phyloP scores from a whole-genome alignment of 2,329 filamentous ascomycete genomes.

The Fusarium clavum region DNA sequence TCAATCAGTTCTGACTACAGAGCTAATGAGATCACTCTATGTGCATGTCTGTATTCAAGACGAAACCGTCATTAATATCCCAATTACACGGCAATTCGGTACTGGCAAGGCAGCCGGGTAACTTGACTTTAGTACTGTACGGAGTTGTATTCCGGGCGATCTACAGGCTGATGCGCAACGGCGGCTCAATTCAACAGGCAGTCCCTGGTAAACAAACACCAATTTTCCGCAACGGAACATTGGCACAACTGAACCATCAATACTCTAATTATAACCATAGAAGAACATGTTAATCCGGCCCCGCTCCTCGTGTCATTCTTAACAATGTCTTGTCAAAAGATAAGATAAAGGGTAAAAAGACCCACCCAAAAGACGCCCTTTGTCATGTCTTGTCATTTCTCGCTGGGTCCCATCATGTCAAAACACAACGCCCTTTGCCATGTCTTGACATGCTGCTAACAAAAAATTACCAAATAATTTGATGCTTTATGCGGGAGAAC shows the following conservation, averaged over 20 bases:
- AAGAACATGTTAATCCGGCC: background rate
- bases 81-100: background rate
- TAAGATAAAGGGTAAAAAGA: conserved; percentile 19
- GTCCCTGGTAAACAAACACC: background rate
- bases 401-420: conserved; percentile 23
- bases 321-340: conserved; percentile 21
- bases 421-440: conserved; percentile 26
- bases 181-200: background rate
- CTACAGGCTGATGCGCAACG: background rate
- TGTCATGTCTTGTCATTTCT: conserved; percentile 27
- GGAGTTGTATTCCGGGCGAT: background rate
- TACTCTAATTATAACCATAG: background rate
- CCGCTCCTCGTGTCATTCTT: background rate
- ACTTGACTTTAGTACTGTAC: background rate
- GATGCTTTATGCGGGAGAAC: conserved; percentile 12
- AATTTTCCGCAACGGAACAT: background rate
- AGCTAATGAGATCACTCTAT: background rate
- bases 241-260: background rate
- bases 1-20: background rate
- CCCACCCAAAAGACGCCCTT: conserved; percentile 28
- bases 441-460: conserved; percentile 19
- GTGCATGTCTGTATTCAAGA: background rate
- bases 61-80: background rate
- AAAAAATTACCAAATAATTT: conserved; percentile 36
- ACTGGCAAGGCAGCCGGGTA: background rate